Conservation (phyloP, 345 rosid genomes). For the Excoecaria agallocha region DNA sequence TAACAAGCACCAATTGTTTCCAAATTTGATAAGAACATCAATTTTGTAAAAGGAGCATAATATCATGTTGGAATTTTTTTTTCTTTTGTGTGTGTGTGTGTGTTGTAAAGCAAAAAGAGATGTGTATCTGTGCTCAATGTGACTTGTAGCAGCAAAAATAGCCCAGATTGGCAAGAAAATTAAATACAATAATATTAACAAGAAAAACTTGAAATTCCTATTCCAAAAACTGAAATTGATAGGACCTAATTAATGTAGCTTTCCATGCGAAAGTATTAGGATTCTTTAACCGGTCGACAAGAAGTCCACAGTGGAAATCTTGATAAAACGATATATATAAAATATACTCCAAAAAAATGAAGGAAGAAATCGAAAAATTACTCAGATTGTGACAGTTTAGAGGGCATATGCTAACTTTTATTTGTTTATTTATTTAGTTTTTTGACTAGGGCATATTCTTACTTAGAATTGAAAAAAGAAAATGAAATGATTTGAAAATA, state of each 20-base stretch:
- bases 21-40: conserved; percentile 23
- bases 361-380: conserved; percentile 18
- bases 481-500: background rate
- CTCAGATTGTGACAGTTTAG: conserved; percentile 18
- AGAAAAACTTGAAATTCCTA: conserved; percentile 10
- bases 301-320: conserved; percentile 26
- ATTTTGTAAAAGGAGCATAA: conserved; percentile 21
- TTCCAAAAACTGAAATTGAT: conserved; percentile 23
- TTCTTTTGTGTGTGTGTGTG: too few relatives aligned
- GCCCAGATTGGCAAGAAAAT: conserved; percentile 20
- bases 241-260: conserved; percentile 19
- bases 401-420: too few relatives aligned
- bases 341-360: conserved; percentile 35
- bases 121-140: conserved; percentile 33
- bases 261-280: conserved; percentile 26
- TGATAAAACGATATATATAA: conserved; percentile 3
- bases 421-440: too few relatives aligned
- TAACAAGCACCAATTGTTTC: conserved; percentile 27
- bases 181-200: conserved; percentile 10
- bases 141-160: conserved; percentile 19
- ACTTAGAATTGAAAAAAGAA: too few relatives aligned
- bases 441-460: too few relatives aligned
- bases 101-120: conserved; percentile 22
- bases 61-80: conserved; percentile 18
- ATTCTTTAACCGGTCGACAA: conserved; percentile 6